Evolutionary conservation across 2,329 filamentous ascomycete species (phyloP), one percentile per base, ranked within the genome.

Genomic region (Calonectria multiphialidica): DNA sequence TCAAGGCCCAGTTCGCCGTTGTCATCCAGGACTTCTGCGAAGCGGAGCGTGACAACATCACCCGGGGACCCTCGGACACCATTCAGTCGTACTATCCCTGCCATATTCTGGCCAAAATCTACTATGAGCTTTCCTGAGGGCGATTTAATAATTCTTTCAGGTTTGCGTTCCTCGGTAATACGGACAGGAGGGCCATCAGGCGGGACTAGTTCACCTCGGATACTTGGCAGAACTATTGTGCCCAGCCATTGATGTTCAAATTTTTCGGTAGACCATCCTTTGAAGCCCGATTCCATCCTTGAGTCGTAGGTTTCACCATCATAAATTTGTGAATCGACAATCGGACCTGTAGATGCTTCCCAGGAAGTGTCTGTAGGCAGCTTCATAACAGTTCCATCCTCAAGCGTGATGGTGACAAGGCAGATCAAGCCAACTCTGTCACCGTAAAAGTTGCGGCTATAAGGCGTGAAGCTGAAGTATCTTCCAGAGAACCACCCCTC

Each of bases 1-100:
- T 75, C 72, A 0, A 80, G 80, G 1, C 79, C 78, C 30, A 88
- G 73, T 82, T 88, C 83, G 35, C 84, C 81, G 65, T 6, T 45
- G 13, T 45, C 42, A 45, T 33, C 30, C 16, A 57, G 30, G 10
- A 57, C 53, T 40, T 57, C 53, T 3, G 53, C 53, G 53, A 37
- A 30, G 28, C 15, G 21, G 9, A 57, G 16, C n/a, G n/a, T 37
- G 5, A 57, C 53, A 23, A 12, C 10, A 13, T 21, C 7, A 2
- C 53, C 53, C 3, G 3, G 21, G 3, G 53, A 16, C 13, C 33
- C 33, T 5, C 7, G 8, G 6, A 57, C 15, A 8, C 21, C 21
- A 16, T 40, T 37, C 16, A 57, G 16, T 12, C 53, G 18, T 7
- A 57, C 53, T 8, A 21, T 13, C 5, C 53, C 53, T 6, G 21